Evolutionary conservation across 2,329 filamentous ascomycete genomes (phyloP).

Genomic region (Epichloe festucae): DNA sequence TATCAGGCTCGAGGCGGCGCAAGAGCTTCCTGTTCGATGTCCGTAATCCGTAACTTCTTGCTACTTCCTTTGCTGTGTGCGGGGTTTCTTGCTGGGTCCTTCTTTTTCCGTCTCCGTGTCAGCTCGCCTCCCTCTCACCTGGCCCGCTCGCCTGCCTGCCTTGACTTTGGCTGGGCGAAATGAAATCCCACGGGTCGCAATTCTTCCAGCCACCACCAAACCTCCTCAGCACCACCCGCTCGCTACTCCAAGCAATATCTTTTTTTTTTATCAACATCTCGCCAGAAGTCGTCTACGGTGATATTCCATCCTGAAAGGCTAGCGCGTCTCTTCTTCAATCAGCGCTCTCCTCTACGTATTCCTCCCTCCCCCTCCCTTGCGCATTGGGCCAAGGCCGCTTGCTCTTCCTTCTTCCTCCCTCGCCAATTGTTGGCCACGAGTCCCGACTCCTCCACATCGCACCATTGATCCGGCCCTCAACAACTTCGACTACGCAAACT

Average conservation of each 20-base stretch:
- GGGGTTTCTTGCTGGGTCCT: background rate
- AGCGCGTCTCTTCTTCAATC: background rate
- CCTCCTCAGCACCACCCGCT: background rate
- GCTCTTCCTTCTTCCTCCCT: background rate
- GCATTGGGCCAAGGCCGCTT: background rate
- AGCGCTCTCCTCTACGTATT: too few relatives aligned
- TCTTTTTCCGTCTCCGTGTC: background rate
- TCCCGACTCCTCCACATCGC: constrained; percentile 2
- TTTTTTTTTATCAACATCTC: background rate
- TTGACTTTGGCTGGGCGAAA: background rate
- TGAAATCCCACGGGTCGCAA: background rate
- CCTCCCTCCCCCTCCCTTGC: background rate
- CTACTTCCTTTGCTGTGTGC: background rate
- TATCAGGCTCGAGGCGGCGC: background rate
- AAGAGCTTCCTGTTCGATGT: too few relatives aligned
- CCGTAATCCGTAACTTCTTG: too few relatives aligned
- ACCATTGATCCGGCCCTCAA: constrained; percentile 3
- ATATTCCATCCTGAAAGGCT: background rate
- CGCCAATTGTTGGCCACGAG: constrained; percentile 1
- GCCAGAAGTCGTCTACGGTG: background rate
- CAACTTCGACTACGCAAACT: background rate
- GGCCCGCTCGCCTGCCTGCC: background rate
- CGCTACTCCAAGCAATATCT: background rate
- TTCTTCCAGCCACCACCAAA: constrained; percentile 1
- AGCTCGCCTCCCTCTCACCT: background rate